Percentiles rank a stretch among this genome's conserved stretches.
These are phyloP conservation scores for Anastatica hierochuntica DNA, from an alignment of 345 rosid genomes.

Conservation along the genomic window DNA sequence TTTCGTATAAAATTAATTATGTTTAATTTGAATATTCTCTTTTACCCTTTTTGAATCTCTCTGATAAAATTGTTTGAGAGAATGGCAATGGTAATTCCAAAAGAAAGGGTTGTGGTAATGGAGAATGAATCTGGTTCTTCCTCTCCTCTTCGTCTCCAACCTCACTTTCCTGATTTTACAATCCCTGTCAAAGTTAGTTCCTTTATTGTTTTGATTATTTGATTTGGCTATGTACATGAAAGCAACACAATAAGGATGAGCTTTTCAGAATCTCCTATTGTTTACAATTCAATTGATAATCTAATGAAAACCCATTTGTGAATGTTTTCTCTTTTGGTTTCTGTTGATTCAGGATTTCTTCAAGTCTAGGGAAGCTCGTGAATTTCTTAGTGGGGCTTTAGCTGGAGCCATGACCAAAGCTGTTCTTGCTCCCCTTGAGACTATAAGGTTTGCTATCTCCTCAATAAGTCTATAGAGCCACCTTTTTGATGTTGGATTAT, in stretches of 20 bases:
- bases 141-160: conserved; percentile 43
- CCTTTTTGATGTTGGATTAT: neutral
- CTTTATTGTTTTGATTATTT: conserved; percentile 8
- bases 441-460: conserved; percentile 52
- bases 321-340: neutral
- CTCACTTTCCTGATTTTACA: conserved; percentile 53
- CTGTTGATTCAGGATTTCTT: conserved; percentile 47
- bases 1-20: neutral
- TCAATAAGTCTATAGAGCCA: too few species aligned
- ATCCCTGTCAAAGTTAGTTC: conserved; percentile 36
- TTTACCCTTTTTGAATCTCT: conserved; percentile 19
- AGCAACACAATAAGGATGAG: neutral
- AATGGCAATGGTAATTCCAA: conserved; percentile 58
- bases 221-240: neutral
- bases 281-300: too few species aligned
- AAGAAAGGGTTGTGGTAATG: conserved; percentile 43
- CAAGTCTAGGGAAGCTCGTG: conserved; percentile 71
- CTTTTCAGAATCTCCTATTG: too few species aligned
- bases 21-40: conserved; percentile 16
- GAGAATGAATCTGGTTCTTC: conserved; percentile 38
- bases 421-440: conserved; percentile 96
- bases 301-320: too few species aligned
- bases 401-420: conserved; percentile 99
- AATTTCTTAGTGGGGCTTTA: conserved; percentile 94
- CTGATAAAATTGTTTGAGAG: conserved; percentile 5